These are phyloP conservation scores for Aquilaria agallochum DNA, from an alignment of 441 rosid species.

Conservation along the genomic window DNA sequence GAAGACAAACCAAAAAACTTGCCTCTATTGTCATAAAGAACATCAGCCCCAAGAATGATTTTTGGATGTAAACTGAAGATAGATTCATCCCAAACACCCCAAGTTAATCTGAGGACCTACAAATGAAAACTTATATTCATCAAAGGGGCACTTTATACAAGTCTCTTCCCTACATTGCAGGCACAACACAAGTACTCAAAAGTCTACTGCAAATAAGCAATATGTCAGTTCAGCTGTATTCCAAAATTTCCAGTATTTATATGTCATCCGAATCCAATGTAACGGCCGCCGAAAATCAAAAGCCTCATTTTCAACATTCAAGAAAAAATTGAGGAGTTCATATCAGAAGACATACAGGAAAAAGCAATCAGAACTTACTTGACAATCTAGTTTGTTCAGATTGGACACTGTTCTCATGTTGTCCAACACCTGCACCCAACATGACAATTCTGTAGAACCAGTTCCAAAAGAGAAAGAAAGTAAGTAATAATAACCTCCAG, in stretches of 20 bases:
- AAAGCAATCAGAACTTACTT: slow-evolving; percentile 26
- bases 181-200: too few species aligned
- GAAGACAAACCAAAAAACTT: slow-evolving; percentile 9
- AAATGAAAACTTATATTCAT: slow-evolving; percentile 7
- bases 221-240: too few species aligned
- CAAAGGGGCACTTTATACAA: background rate
- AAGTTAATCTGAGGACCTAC: slow-evolving; percentile 72
- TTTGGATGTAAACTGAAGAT: slow-evolving; percentile 52
- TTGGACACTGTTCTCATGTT: slow-evolving; percentile 65
- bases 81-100: slow-evolving; percentile 83
- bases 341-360: background rate
- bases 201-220: too few species aligned
- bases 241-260: too few species aligned
- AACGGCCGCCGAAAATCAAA: too few species aligned
- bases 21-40: slow-evolving; percentile 74
- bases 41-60: slow-evolving; percentile 86
- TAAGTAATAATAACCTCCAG: slow-evolving; percentile 40
- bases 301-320: too few species aligned
- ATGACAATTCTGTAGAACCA: background rate
- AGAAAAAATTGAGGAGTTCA: too few species aligned
- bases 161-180: too few species aligned
- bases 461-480: background rate
- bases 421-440: slow-evolving; percentile 59
- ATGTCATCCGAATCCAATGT: too few species aligned
- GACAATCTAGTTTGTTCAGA: slow-evolving; percentile 51